These are phyloP conservation scores for Neurospora sp. DNA, from an alignment of 495 filamentous ascomycete species.

Conservation along the genomic window DNA sequence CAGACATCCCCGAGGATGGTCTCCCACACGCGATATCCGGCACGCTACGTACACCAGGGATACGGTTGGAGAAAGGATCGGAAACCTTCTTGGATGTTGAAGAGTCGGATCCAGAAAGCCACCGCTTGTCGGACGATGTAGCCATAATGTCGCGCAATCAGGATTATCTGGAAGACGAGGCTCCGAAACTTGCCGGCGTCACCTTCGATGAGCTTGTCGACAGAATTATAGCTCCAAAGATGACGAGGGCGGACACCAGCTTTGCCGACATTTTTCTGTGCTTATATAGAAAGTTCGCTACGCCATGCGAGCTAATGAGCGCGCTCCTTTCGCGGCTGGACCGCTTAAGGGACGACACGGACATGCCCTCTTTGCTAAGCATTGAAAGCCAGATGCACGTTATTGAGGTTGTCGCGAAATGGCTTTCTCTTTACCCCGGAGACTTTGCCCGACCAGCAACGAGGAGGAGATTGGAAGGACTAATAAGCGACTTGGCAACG, in stretches of 20 bases:
- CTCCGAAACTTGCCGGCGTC: conserved; percentile 47
- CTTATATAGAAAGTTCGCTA: conserved; percentile 89
- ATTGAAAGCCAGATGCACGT: conserved; percentile 73
- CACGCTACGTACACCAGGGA: conserved; percentile 35
- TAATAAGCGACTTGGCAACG: conserved; percentile 56
- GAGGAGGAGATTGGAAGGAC: conserved; percentile 55
- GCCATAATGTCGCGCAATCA: conserved; percentile 49
- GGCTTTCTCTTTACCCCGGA: conserved; percentile 83
- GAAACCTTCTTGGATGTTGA: conserved; percentile 50
- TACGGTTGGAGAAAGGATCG: conserved; percentile 32
- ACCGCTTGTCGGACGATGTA: conserved; percentile 48
- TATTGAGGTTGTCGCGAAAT: conserved; percentile 74
- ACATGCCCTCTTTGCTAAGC: conserved; percentile 52
- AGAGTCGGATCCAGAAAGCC: conserved; percentile 46
- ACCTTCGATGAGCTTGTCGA: conserved; percentile 87
- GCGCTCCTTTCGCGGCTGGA: conserved; percentile 69
- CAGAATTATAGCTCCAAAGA: conserved; percentile 65
- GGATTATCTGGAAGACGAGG: conserved; percentile 36
- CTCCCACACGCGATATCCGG: conserved; percentile 26
- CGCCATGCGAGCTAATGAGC: conserved; percentile 64
- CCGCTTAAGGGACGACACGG: conserved; percentile 49
- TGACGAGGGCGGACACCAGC: conserved; percentile 77
- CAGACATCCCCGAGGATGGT: conserved; percentile 26
- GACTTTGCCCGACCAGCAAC: conserved; percentile 83
- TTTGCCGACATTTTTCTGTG: conserved; percentile 82